phyloP scores from a whole-genome alignment of 2,329 filamentous ascomycete species.

The Ciborinia camelliae region DNA sequence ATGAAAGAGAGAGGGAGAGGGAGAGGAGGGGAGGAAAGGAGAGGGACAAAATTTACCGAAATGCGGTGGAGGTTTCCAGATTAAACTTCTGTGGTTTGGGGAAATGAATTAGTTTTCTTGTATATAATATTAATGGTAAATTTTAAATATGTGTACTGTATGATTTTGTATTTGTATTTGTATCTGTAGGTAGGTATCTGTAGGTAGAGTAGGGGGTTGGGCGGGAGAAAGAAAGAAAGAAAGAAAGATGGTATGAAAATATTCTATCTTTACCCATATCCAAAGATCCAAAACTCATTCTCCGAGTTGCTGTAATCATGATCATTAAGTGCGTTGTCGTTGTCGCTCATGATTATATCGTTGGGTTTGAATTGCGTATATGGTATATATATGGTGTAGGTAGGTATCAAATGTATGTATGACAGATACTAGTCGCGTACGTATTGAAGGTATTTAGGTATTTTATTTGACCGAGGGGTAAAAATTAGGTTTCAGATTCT shows the following conservation, averaged over 20 bases:
- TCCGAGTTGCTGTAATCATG: constrained; percentile 18
- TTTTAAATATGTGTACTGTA: neutral
- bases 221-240: too few relatives aligned
- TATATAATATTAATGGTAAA: too few relatives aligned
- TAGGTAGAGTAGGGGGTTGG: too few relatives aligned
- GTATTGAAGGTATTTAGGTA: neutral
- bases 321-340: too few relatives aligned
- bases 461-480: neutral
- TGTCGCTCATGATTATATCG: neutral
- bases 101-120: neutral
- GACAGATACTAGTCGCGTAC: too few relatives aligned
- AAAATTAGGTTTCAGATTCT: neutral
- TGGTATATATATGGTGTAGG: too few relatives aligned
- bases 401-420: too few relatives aligned
- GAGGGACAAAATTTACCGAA: constrained; percentile 62
- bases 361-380: neutral
- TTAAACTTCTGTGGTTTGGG: constrained; percentile 67
- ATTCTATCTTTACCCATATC: constrained; percentile 98
- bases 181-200: too few relatives aligned
- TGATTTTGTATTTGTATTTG: too few relatives aligned
- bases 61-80: constrained; percentile 97
- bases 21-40: too few relatives aligned
- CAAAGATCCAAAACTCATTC: constrained; percentile 88
- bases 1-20: too few relatives aligned
- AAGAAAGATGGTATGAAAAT: too few relatives aligned